Percentiles rank a stretch among this genome's conserved stretches.
These are phyloP conservation scores for Mytilinidion resinicola DNA, from an alignment of 495 filamentous ascomycete species.

Conservation along the genomic window DNA sequence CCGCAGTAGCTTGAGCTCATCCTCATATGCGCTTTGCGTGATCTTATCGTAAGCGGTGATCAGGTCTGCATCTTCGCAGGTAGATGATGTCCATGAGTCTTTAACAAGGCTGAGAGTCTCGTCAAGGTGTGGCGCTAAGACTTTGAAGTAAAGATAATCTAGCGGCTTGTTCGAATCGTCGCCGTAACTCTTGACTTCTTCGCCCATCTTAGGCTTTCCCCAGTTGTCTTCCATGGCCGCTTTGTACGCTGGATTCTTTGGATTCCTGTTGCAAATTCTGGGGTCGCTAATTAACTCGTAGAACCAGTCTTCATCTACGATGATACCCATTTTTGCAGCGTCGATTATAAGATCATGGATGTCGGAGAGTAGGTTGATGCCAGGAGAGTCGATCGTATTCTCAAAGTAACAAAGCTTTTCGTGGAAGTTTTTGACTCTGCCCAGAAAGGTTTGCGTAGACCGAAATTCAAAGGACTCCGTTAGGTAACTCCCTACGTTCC, in stretches of 20 bases:
- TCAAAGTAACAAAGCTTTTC: slow-evolving; percentile 60
- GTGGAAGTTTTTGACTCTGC: slow-evolving; percentile 68
- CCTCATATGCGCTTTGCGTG: neutral
- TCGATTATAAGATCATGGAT: slow-evolving; percentile 79
- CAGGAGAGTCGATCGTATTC: slow-evolving; percentile 49
- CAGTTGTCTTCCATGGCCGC: slow-evolving; percentile 24
- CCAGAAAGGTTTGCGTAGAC: slow-evolving; percentile 59
- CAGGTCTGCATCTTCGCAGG: slow-evolving; percentile 15
- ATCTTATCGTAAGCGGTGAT: slow-evolving; percentile 6
- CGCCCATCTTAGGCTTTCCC: neutral
- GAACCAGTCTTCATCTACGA: slow-evolving; percentile 57
- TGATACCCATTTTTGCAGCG: slow-evolving; percentile 67
- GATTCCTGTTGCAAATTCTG: neutral
- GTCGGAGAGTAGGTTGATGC: slow-evolving; percentile 55
- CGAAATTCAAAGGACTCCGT: slow-evolving; percentile 57
- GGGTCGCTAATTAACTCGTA: slow-evolving; percentile 40
- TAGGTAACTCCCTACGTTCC: slow-evolving; percentile 42
- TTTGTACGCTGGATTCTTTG: slow-evolving; percentile 35
- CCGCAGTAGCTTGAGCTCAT: neutral
- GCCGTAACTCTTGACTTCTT: slow-evolving; percentile 34
- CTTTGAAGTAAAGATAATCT: slow-evolving; percentile 64
- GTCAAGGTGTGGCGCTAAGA: slow-evolving; percentile 49
- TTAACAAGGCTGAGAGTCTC: slow-evolving; percentile 46
- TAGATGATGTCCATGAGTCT: neutral
- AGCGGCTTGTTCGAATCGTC: slow-evolving; percentile 51